These are phyloP conservation scores for Xerocomellus dryophilus DNA, from an alignment of 768 basidiomycete species.

Conservation along the genomic window DNA sequence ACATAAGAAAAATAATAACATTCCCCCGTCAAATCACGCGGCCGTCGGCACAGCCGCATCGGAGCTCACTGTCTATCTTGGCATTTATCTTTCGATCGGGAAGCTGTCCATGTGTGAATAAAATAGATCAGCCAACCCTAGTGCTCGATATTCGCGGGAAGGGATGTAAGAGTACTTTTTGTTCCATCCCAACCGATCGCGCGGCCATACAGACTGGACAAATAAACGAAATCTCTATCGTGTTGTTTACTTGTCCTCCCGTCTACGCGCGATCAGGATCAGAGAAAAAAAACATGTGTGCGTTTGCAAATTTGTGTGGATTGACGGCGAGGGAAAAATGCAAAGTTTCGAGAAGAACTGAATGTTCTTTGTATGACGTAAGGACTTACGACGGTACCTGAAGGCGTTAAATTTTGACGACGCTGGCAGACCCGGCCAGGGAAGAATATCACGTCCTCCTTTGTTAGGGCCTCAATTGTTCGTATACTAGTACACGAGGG, in stretches of 20 bases:
- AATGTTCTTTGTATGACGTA: slow-evolving; percentile 14
- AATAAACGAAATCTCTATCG: neutral
- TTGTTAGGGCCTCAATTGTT: neutral
- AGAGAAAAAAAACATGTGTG: neutral
- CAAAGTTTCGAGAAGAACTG: neutral
- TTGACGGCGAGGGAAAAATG: slow-evolving; percentile 9
- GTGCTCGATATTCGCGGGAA: slow-evolving; percentile 26
- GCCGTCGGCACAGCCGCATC: slow-evolving; percentile 15
- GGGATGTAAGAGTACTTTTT: neutral
- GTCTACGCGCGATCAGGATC: neutral
- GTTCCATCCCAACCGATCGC: neutral
- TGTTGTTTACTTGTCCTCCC: slow-evolving; percentile 6
- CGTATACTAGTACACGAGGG: neutral
- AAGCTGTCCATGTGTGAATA: no score
- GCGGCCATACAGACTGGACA: neutral
- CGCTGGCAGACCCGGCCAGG: neutral
- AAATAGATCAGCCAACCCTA: no score
- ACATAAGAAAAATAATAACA: slow-evolving; percentile 3
- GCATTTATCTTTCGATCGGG: slow-evolving; percentile 17
- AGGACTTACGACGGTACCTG: slow-evolving; percentile 16
- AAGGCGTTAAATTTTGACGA: slow-evolving; percentile 2
- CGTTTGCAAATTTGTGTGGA: neutral
- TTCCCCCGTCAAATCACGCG: neutral
- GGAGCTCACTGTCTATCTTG: slow-evolving; percentile 5
- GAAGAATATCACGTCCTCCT: neutral